Base-by-base conservation (phyloP, 1,284 basidiomycete genomes). In the Phaffia rhodozyma region DNA sequence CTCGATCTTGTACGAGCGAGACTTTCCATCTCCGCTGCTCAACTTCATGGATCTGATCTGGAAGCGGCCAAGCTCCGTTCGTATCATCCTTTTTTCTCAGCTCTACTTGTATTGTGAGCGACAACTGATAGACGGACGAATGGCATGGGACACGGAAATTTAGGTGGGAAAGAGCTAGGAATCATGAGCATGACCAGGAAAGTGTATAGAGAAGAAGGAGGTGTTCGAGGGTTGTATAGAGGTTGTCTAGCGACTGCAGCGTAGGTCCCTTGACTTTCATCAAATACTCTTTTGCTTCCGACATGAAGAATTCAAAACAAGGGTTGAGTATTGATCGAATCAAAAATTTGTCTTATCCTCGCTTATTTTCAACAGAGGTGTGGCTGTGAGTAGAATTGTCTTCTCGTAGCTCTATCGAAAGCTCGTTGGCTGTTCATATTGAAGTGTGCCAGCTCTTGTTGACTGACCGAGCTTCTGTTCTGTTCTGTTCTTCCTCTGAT, bases 1-100 rank as follows among this genome's bases (percentile, higher is more conserved):
- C 77, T 97, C 67, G 92, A 97, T 75, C 83, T 97, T 61, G 88
- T 97, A 27, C 83, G 92, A 60, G 89, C 90, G n/a, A 82, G 92
- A 56, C 79, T 97, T 68, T 92, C 89, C 32, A 94, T 97, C 70
- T 91, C 90, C 18, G 91, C 90, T 3, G 88, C 87, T 25, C 60
- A 66, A 47, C 56, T 62, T 32, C 30, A 48, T n/a, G 34, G 27
- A 53, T 53, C 52, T 20, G 52, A 27, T 53, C 18, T 30, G 18
- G 29, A 58, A 25, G 23, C 63, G 6, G 30, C 20, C 11, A 60
- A 21, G 27, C 47, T 27, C 49, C n/a, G 27, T 23, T 60, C 34
- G 23, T 60, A 25, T 27, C 16, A 57, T 60, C 34, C 54, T 51
- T 38, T 20, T 23, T 23, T 55, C 54, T 55, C 32, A 27, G 23